Base-by-base conservation (phyloP, 192 early-diverging fungal genomes). In the Phycomyces blakesleeanus region DNA sequence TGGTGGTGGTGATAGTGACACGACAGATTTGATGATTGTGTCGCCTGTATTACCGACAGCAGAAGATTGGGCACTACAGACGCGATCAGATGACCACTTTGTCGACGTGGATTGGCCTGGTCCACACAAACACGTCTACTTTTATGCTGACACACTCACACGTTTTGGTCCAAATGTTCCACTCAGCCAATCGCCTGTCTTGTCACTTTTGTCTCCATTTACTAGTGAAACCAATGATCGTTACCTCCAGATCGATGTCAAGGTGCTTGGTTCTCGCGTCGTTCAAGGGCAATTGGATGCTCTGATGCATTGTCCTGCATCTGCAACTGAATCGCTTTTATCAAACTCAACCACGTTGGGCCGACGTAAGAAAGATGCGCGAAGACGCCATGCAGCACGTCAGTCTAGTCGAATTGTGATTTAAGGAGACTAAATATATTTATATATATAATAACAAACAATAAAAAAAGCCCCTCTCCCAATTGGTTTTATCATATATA, bases 241-340 rank as follows among this genome's bases (percentile, higher is more conserved):
- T 10, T 89, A 87, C 63, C 61, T 91, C 72, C 80, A 85, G 22
- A 74, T 91, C 22, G 89, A 91, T 70, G 79, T 91, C 27, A 84
- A 89, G 66, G 87, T 91, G 27, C 80, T 89, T 24, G 81, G 86
- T 9, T 83, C 84, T 4, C 64, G 72, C 6, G 64, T 84, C 20
- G 77, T 84, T 26, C 59, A 79, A 47, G 76, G 73, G 0, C 41
- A 62, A 41, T 52, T 72, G 56, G 44, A 47, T 18, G 44, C 44
- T 3, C 44, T 47, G 3, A 47, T 47, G 12, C 44, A 42, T 61
- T 51, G 59, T 27, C 18, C 47, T 51, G 44, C 44, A 14, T 6
- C 44, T n/a, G 44, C 29, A 34, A 34, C 29, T 7, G 29, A 34
- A 34, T 34, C 29, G 3, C 29, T 34, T 7, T 25, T 42, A 42